These are phyloP conservation scores for Musa troglodytarum DNA, from an alignment of 176 grass and related monocot genomes.

Conservation along the genomic window DNA sequence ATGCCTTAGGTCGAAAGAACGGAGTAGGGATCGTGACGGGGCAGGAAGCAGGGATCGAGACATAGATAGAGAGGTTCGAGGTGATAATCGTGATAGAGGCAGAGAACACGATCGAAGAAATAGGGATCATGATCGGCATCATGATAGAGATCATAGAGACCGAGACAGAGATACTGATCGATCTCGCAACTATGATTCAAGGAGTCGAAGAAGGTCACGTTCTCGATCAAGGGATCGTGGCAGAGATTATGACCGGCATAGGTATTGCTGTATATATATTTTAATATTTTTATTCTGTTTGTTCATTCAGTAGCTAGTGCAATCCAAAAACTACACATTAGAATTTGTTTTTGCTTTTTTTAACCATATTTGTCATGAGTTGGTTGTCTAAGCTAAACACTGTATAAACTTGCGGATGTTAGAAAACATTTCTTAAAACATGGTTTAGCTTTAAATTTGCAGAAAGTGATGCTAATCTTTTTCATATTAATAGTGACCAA, in stretches of 20 bases:
- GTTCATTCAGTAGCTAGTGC: no score
- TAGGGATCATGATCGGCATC: constrained; percentile 18
- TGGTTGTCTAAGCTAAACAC: no score
- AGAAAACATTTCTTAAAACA: no score
- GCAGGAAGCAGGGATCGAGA: constrained; percentile 10
- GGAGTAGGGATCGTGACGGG: neutral
- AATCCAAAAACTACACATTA: no score
- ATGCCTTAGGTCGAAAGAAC: constrained; percentile 17
- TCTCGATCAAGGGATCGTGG: constrained; percentile 17
- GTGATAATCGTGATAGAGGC: constrained; percentile 5
- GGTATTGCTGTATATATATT: neutral
- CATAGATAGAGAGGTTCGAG: neutral
- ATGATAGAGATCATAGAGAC: constrained; percentile 12
- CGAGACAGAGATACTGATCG: constrained; percentile 6
- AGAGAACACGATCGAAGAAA: constrained; percentile 15
- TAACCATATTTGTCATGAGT: no score
- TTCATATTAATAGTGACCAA: no score
- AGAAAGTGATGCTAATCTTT: no score
- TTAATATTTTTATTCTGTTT: no score
- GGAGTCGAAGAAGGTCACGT: neutral
- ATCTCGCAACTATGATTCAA: constrained; percentile 14
- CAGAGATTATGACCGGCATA: constrained; percentile 16
- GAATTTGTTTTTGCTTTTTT: no score
- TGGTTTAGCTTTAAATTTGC: no score
- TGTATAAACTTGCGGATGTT: no score